Evolutionary conservation across 805 yeast species (phyloP), one percentile per base, ranked within the genome.

Genomic region (Teunomyces pallodes): DNA sequence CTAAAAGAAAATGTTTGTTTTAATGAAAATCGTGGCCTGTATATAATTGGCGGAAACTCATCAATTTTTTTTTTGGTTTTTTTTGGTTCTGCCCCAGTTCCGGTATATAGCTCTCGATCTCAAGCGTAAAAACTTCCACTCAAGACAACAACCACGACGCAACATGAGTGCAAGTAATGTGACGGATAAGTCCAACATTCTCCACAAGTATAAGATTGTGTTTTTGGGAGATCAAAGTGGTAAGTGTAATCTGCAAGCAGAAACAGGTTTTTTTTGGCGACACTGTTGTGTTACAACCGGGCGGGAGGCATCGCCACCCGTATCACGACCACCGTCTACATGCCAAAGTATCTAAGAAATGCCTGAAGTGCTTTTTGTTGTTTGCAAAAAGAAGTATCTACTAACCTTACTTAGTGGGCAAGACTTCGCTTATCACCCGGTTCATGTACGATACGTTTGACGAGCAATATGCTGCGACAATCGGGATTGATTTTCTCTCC

Each of bases 381-480:
- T 28, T 14, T 8, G 6, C 9, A 20, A 28, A 28, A 9, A 20
- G 24, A 6, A 20, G 24, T 20, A 20, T 20, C 28, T 49, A 54
- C 57, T 54, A 54, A 54, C 57, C 8, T 13, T 9, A 6, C 17
- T 9, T 45, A 67, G 98, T 92, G 36, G 99, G 99, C 36, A 92
- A 92, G 66, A 92, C 99, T 4, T 92, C 98, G 2, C 78, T 92
- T 52, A 89, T 92, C 56, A 91, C 98, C n/a, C 77, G 98, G 55
- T 92, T 94, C 72, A 92, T 92, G 98, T 92, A 92, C 65, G 98
- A 94, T 65, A 87, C 96, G 14, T 92, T 92, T 66, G 97, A 92
- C 66, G 92, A 94, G 33, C 96, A 91, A 64, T 94, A 94, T 64
- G 90, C 90, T 0, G 98, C 99, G 13, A 92, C 99, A 0, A 90